Base-by-base conservation (phyloP, 1,139 yeast species). In the Kurtzmaniella quercitrusa region DNA sequence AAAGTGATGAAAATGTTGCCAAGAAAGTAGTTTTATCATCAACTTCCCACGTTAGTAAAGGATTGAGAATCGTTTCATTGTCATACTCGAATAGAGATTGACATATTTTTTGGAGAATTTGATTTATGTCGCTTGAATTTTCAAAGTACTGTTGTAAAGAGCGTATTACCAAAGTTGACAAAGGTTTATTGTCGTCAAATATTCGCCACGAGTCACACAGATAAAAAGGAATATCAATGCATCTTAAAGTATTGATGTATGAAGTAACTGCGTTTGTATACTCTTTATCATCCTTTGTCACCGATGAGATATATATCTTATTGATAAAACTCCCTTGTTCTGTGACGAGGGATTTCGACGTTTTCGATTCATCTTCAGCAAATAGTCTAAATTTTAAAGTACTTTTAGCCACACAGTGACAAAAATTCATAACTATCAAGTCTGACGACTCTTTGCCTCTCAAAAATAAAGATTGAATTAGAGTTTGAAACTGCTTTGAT, bases 221-320 rank as follows among this genome's bases (percentile, higher is more conserved):
- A 12, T 12, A 5, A 12, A 14, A 19, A 18, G 12, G 21, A 5
- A 8, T 8, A 21, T 34, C 33, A 14, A 36, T 36, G 15, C 26
- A 35, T 16, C 37, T 17, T 8, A 46, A 11, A 16, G 22, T 36
- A 14, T 23, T 21, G 3, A 33, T 26, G 14, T 38, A 39, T 3
- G 12, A 32, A 11, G 19, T 12, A 19, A 19, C 15, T 19, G 37
- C 26, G 9, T 19, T 9, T 15, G 15, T 7, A 9, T 11, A 19
- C n/a, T n/a, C n/a, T 3, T 34, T 11, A 2, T 19, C 21, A 18
- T 14, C 22, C 12, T 23, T 19, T 8, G 37, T 9, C 19, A 34
- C 32, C 50, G 46, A 46, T 15, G 50, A 48, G 33, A 38, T 47
- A 1, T n/a, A n/a, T n/a, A n/a, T n/a, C n/a, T n/a, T n/a, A n/a